These are phyloP conservation scores for Sarocladium kiliense DNA, from an alignment of 2,329 filamentous ascomycete species.

Conservation along the genomic window DNA sequence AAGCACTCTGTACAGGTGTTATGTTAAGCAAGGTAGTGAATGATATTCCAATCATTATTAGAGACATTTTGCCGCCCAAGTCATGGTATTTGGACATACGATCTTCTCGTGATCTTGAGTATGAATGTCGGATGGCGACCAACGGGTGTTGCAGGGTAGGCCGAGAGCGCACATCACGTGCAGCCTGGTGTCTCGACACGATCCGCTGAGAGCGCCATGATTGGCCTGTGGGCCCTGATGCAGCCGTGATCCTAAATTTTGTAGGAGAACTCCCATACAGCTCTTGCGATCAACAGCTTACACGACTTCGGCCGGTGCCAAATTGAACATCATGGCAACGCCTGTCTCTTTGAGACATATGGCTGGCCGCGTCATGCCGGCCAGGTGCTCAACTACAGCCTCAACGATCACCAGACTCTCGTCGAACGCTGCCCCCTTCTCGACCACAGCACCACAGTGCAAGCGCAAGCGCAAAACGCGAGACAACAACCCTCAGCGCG, in stretches of 20 bases:
- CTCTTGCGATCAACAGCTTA: neutral
- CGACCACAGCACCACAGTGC: conserved; percentile 48
- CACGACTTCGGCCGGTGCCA: neutral
- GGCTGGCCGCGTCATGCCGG: neutral
- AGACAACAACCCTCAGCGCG: conserved; percentile 76
- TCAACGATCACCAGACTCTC: conserved; percentile 9
- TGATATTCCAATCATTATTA: too few species aligned
- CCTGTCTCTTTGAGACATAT: neutral
- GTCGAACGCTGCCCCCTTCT: conserved; percentile 34
- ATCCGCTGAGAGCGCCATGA: neutral
- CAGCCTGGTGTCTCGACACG: neutral
- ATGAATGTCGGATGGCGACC: too few species aligned
- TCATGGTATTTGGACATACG: too few species aligned
- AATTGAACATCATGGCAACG: neutral
- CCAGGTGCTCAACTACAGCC: neutral
- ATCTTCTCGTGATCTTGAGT: too few species aligned
- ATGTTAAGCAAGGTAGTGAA: too few species aligned
- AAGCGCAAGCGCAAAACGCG: conserved; percentile 37
- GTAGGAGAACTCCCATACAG: neutral
- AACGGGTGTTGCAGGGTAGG: neutral
- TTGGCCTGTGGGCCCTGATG: neutral
- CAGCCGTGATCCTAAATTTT: conserved; percentile 4
- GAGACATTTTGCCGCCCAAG: too few species aligned
- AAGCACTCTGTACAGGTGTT: too few species aligned
- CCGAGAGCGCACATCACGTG: neutral